These are phyloP conservation scores for Thalassiosira profunda DNA, from an alignment of 108 stramenopile genomes.

Conservation along the genomic window DNA sequence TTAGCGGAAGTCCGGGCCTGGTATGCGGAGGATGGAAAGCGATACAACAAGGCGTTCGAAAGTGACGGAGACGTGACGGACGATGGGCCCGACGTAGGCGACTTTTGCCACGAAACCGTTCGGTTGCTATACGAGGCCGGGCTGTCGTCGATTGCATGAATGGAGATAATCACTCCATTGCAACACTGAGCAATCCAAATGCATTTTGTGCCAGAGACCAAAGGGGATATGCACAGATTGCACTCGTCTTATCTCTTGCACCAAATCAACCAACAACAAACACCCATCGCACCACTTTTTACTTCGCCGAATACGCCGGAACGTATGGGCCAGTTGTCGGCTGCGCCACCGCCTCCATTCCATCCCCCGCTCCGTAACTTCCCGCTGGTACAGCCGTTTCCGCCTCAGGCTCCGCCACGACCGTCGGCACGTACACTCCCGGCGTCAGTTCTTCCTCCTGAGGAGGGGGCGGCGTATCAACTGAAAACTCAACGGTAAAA, in stretches of 20 bases:
- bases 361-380: not conserved
- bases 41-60: not conserved
- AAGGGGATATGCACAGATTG: no score
- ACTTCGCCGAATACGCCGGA: not conserved
- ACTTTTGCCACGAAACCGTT: slow-evolving; percentile 47
- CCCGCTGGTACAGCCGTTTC: not conserved
- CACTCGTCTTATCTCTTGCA: no score
- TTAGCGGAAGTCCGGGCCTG: slow-evolving; percentile 29
- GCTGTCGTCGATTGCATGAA: not conserved
- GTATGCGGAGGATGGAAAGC: slow-evolving; percentile 25
- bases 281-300: not conserved
- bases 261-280: not conserved
- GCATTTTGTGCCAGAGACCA: no score
- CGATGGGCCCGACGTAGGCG: slow-evolving; percentile 40
- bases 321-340: slow-evolving; percentile 29
- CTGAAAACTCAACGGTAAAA: slow-evolving; percentile 88
- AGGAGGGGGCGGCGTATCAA: slow-evolving; percentile 33
- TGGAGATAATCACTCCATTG: not conserved
- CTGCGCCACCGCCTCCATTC: not conserved
- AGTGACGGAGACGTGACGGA: slow-evolving; percentile 12
- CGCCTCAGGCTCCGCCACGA: slow-evolving; percentile 34
- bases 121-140: slow-evolving; percentile 33
- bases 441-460: slow-evolving; percentile 37
- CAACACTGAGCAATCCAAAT: not conserved
- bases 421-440: slow-evolving; percentile 44